These are phyloP conservation scores for Adansonia digitata DNA, from an alignment of 345 rosid species.

Conservation along the genomic window DNA sequence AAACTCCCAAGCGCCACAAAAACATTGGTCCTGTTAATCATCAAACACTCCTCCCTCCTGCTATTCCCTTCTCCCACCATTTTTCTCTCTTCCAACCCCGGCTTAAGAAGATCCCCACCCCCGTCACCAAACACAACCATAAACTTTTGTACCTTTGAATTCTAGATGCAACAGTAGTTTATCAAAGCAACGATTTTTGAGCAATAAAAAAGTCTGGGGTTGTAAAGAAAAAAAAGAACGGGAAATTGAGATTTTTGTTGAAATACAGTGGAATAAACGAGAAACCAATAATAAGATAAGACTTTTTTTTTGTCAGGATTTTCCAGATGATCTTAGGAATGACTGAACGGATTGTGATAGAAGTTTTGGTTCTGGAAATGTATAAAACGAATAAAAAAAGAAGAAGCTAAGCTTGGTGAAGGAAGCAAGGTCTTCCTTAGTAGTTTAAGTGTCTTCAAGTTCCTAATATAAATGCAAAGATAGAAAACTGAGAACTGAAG, in stretches of 20 bases:
- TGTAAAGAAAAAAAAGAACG: neutral
- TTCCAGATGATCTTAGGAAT: neutral
- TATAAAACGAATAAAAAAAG: neutral
- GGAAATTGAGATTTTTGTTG: neutral
- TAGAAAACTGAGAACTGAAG: neutral
- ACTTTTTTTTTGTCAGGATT: neutral
- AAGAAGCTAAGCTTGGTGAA: neutral
- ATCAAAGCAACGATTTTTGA: neutral
- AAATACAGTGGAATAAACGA: neutral
- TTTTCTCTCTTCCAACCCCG: neutral
- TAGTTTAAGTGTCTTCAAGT: neutral
- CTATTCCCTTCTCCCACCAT: slow-evolving; percentile 39
- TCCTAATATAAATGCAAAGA: neutral
- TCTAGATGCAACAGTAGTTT: neutral
- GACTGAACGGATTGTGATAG: neutral
- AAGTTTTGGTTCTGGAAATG: neutral
- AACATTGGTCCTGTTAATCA: slow-evolving; percentile 41
- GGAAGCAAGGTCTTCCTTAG: neutral
- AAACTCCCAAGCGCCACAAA: slow-evolving; percentile 41
- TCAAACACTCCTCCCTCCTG: slow-evolving; percentile 33
- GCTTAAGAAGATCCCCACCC: no score
- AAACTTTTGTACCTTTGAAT: neutral
- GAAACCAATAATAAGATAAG: neutral
- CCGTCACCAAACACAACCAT: neutral
- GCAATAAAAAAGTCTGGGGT: neutral